Base-by-base conservation (phyloP, 176 grass and related monocot genomes). In the Carex pumila region DNA sequence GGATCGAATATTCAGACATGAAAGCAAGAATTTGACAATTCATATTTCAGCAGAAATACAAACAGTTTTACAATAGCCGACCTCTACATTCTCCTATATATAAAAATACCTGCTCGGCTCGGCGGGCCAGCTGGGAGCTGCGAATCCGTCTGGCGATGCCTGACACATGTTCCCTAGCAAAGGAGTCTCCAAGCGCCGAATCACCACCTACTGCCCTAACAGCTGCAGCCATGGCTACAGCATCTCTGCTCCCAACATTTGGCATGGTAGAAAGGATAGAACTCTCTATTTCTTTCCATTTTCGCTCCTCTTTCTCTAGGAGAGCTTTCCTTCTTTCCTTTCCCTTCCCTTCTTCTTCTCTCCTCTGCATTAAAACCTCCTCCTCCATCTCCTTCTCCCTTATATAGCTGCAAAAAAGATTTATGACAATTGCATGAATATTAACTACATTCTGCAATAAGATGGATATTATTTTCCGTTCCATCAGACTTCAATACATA, bases 351-450 rank as follows among this genome's bases (percentile, higher is more conserved):
- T 99, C 96, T 84, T 99, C 96, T 85, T 99, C 96, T 52, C 96
- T 88, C 72, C 96, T 90, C 88, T 99, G 96, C 91, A 95, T 99
- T 80, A 99, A 87, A 59, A 93, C 83, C 84, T 99, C 96, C 80
- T 99, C 96, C 93, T 99, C 96, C 93, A 99, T 99, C 89, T 95
- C 93, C 87, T 95, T 99, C 85, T 99, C 96, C 71, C 86, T 93
- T 93, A 99, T 95, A 83, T 99, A 99, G 64, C 96, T 99, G 81
- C 17, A 88, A 29, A 88, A 41, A 89, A 10, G 58, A 82, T 84
- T 71, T 69, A 89, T 14, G 19, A 77, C 50, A 49, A 25, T 53
- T 77, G 50, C 49, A 55, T 56, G 12, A 77, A 31, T 55, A 55
- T 76, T 55, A 31, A 55, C 49, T 77, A 32, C 22, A 56, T 77